Base-by-base conservation (phyloP, 148 eudicot species). In the Rhododendron vialii region DNA sequence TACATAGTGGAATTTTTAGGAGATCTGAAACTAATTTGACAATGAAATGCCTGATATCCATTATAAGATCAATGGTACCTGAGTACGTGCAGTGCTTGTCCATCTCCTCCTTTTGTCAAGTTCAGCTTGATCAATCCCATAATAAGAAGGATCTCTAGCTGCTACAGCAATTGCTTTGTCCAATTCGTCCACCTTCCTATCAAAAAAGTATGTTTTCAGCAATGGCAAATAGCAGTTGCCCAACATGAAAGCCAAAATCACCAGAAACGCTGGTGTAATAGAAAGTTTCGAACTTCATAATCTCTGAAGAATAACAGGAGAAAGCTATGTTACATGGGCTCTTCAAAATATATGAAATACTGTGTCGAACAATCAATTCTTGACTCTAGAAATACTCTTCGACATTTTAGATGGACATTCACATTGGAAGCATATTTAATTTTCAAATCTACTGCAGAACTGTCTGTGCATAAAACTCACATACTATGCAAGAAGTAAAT, bases 111-210 rank as follows among this genome's bases (percentile, higher is more conserved):
- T 92, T 83, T 86, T 94, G 50, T 94, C 97, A 87, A 96, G 96
- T 91, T 96, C 99, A 33, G 84, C 86, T 75, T 89, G 92, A 89
- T 89, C 88, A 86, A 96, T 92, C 50, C 98, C 96, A 88, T 92
- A 96, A 82, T 76, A 86, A 78, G 93, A 85, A 90, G 96, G 99
- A 80, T 96, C 92, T 85, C 92, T 91, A 33, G 95, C 89, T 81
- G 99, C 98, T 48, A 96, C 98, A 86, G 93, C 22, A 87, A 96
- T 89, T 30, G 99, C 91, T 88, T 94, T 97, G 90, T 93, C 98
- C 92, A 97, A 90, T 88, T 97, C 99, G 93, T 95, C 98, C 92
- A 97, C 96, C 99, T 95, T 94, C 92, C 98, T 89, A 94, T 93
- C 95, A 93, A 87, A 86, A 92, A 91, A 86, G 71, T 55, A 87